Evolutionary conservation across 2,329 filamentous ascomycete species (phyloP).

Genomic region (Aspergillus sp.): DNA sequence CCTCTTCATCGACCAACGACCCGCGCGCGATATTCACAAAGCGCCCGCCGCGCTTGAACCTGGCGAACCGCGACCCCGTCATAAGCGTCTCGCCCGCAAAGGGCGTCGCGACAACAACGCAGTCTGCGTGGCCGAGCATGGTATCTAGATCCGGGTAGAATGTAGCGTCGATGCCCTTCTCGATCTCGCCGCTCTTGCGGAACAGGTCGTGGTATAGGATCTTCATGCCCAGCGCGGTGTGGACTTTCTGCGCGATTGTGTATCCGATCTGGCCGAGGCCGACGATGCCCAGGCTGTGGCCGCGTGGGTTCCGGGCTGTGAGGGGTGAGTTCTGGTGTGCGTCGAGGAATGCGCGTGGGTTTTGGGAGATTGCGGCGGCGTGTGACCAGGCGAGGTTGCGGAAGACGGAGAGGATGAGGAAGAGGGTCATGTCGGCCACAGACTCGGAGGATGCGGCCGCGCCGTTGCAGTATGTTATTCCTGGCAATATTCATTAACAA

Average conservation of each 20-base stretch:
- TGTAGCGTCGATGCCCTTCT: conserved; percentile 39
- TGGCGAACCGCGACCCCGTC: conserved; percentile 42
- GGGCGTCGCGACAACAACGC: conserved; percentile 50
- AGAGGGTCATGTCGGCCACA: conserved; percentile 70
- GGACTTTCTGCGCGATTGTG: conserved; percentile 60
- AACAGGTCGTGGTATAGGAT: conserved; percentile 58
- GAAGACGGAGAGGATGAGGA: conserved; percentile 68
- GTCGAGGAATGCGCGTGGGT: conserved; percentile 51
- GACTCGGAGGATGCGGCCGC: conserved; percentile 69
- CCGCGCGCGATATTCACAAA: conserved; percentile 56
- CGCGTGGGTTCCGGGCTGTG: conserved; percentile 63
- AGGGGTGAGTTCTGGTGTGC: conserved; percentile 62
- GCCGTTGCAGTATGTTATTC: conserved; percentile 64
- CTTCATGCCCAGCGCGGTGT: conserved; percentile 63
- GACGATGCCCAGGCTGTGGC: conserved; percentile 63
- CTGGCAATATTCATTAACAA: conserved; percentile 17
- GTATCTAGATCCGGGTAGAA: conserved; percentile 46
- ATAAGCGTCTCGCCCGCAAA: conserved; percentile 41
- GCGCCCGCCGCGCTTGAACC: conserved; percentile 50
- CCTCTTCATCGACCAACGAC: conserved; percentile 50
- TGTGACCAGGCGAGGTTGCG: conserved; percentile 66
- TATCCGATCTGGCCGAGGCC: conserved; percentile 68
- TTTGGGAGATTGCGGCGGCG: conserved; percentile 51
- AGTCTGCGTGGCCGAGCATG: conserved; percentile 45
- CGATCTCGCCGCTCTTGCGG: conserved; percentile 37